Base-by-base conservation (phyloP, 2,329 filamentous ascomycete genomes). In the Colletotrichum godetiae region DNA sequence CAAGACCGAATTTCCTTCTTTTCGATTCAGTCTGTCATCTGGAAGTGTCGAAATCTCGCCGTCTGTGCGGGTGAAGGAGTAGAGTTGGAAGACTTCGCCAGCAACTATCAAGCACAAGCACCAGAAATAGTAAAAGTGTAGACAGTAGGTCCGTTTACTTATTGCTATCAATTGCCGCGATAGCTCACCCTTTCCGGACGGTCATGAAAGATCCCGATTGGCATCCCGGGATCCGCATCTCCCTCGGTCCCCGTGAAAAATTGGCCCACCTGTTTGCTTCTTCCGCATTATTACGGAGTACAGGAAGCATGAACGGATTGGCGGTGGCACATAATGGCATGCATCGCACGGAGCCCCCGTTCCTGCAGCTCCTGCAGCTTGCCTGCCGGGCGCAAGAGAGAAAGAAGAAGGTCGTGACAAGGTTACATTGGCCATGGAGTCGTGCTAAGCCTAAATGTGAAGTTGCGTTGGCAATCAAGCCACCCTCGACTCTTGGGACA, bases 381-480 rank as follows among this genome's bases (percentile, higher is more conserved):
- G 37, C 35, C 37, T 68, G 52, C 65, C 58, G 49, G 19, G 29
- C 13, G 29, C n/a, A 27, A 13, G 52, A 59, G n/a, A 72, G 37
- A 55, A 63, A 64, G 22, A 19, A 57, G 59, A 64, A 72, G 59
- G 53, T 69, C 53, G 22, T 49, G 8, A 60, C 35, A 52, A 53
- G 64, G 58, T 72, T 72, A 33, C 58, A 63, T 72, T 12, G 33
- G 12, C 53, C 59, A 72, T 31, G 58, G 31, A 11, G 31, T n/a
- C 33, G 1, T 53, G 1, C 52, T 63, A 63, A 11, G 31, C 68
- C 52, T n/a, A 68, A 62, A 35, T 15, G 49, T 53, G 46, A 71
- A 67, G 56, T 19, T 55, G 24, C 13, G 31, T 12, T 12, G 62
- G 31, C 37, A 57, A 59, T 52, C 42, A 27, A 55, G 22, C 52